Evolutionary conservation across 2,329 filamentous ascomycete genomes (phyloP).

Genomic region (Alternaria metachromatica): DNA sequence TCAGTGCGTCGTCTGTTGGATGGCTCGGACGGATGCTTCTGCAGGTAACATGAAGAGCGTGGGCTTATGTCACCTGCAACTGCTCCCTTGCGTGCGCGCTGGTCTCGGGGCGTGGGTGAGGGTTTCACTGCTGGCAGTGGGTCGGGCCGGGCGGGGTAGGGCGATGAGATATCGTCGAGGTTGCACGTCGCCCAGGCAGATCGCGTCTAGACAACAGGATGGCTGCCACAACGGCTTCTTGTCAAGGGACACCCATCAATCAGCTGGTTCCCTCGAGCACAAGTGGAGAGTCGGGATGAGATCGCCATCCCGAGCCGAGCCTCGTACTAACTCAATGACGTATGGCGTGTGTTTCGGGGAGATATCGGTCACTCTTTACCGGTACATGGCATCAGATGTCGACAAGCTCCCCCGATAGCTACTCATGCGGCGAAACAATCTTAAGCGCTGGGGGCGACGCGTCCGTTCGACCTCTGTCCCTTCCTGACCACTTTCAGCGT

Average conservation of each 20-base stretch:
- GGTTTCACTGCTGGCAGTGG: not conserved
- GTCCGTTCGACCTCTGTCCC: not conserved
- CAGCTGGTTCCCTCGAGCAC: not conserved
- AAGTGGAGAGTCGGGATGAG: not conserved
- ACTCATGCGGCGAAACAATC: slow-evolving; percentile 5
- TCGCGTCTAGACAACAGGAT: slow-evolving; percentile 20
- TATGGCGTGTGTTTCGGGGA: slow-evolving; percentile 19
- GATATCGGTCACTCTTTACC: slow-evolving; percentile 21
- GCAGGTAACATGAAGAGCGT: not conserved
- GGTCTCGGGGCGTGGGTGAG: not conserved
- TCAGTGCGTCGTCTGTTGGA: not conserved
- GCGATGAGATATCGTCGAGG: not conserved
- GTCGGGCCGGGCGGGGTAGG: not conserved
- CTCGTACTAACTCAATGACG: slow-evolving; percentile 19
- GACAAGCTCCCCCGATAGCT: slow-evolving; percentile 18
- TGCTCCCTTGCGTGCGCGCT: not conserved
- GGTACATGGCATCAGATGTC: slow-evolving; percentile 14
- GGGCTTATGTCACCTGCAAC: not conserved
- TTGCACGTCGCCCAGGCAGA: slow-evolving; percentile 15
- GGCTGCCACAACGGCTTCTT: not conserved
- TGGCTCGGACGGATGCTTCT: not conserved
- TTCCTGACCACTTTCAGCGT: not conserved
- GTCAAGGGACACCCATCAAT: not conserved
- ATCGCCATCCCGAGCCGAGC: slow-evolving; percentile 12
- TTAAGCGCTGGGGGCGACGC: not conserved